These are phyloP conservation scores for Tuber umbilicatum DNA, from an alignment of 495 filamentous ascomycete genomes.

Conservation along the genomic window DNA sequence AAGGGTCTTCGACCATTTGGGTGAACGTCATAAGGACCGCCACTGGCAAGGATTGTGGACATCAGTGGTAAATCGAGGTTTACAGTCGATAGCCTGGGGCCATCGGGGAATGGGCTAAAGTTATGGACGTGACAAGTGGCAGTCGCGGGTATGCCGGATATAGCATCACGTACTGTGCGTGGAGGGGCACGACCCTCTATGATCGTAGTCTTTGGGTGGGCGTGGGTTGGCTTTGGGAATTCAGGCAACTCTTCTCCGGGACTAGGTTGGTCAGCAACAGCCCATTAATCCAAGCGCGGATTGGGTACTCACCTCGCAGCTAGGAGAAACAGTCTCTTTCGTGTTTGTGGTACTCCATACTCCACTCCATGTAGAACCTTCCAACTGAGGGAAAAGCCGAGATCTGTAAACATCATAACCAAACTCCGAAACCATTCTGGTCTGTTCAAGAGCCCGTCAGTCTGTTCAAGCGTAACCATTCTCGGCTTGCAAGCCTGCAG, in stretches of 20 bases:
- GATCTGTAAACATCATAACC: slow-evolving; percentile 56
- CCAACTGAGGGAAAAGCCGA: slow-evolving; percentile 65
- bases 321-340: slow-evolving; percentile 66
- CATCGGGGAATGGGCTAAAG: slow-evolving; percentile 40
- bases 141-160: slow-evolving; percentile 46
- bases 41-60: slow-evolving; percentile 62
- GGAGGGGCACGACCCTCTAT: slow-evolving; percentile 37
- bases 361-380: slow-evolving; percentile 50
- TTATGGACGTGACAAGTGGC: slow-evolving; percentile 48
- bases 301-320: slow-evolving; percentile 61
- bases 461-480: slow-evolving; percentile 78
- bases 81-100: slow-evolving; percentile 35
- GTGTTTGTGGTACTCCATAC: slow-evolving; percentile 57
- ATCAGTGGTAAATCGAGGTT: slow-evolving; percentile 51
- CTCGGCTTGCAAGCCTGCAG: slow-evolving; percentile 58
- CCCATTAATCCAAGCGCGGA: background rate
- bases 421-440: slow-evolving; percentile 56
- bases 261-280: slow-evolving; percentile 44
- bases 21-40: slow-evolving; percentile 62
- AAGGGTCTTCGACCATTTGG: slow-evolving; percentile 61
- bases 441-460: slow-evolving; percentile 55
- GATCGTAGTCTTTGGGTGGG: slow-evolving; percentile 40
- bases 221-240: slow-evolving; percentile 64
- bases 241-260: slow-evolving; percentile 67
- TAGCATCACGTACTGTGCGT: slow-evolving; percentile 43